These are phyloP conservation scores for Trametes hirsuta DNA, from an alignment of 1,284 basidiomycete genomes.

Conservation along the genomic window DNA sequence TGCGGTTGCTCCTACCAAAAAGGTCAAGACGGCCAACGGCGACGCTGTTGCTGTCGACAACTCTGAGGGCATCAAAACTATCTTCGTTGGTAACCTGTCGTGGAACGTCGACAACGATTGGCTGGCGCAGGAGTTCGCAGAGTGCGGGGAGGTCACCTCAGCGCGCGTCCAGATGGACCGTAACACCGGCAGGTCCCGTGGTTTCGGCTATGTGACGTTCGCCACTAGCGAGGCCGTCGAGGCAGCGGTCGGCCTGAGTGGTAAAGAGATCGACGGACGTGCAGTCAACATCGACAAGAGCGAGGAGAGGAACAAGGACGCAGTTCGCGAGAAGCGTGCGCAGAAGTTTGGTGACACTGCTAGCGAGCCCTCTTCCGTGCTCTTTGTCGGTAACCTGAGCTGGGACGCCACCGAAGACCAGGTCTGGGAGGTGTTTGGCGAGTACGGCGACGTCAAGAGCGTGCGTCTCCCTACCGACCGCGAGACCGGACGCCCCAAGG, in stretches of 20 bases:
- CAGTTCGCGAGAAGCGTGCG: conserved; percentile 69
- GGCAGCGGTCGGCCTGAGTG: conserved; percentile 78
- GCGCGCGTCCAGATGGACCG: conserved; percentile 94
- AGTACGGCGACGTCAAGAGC: conserved; percentile 87
- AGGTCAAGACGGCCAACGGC: conserved; percentile 73
- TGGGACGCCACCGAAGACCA: conserved; percentile 84
- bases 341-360: conserved; percentile 75
- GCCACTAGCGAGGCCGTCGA: conserved; percentile 73
- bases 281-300: conserved; percentile 87
- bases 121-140: conserved; percentile 89
- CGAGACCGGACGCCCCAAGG: conserved; percentile 90
- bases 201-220: conserved; percentile 97
- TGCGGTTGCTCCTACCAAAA: conserved; percentile 71
- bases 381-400: conserved; percentile 93
- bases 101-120: conserved; percentile 99
- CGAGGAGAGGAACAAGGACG: conserved; percentile 57
- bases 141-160: conserved; percentile 86
- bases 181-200: conserved; percentile 84
- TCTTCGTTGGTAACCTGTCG: conserved; percentile 94
- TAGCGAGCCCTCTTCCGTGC: conserved; percentile 74
- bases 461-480: conserved; percentile 94
- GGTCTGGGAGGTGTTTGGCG: conserved; percentile 92
- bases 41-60: conserved; percentile 49
- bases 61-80: conserved; percentile 63
- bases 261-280: conserved; percentile 93